Base-by-base conservation (phyloP, 768 basidiomycete species). In the Termitomyces sp. region DNA sequence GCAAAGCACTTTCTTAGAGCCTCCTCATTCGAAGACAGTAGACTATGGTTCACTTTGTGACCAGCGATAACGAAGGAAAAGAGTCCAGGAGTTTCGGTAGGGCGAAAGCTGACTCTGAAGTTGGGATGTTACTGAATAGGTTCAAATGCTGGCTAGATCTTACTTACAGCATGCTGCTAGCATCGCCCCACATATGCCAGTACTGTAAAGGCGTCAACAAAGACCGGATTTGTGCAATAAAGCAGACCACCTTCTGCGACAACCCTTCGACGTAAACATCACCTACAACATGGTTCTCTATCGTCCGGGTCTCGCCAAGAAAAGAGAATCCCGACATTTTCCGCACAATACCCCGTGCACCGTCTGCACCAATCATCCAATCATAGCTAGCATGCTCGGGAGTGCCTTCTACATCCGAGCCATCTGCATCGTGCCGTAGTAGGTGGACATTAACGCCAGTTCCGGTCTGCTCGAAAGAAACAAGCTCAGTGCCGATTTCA, bases 101-200 rank as follows among this genome's bases (percentile, higher is more conserved):
- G 70, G 17, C 74, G 61, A 30, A 75, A 58, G 33, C 68, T 66
- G 37, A 73, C 45, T 60, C 73, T 70, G 0, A 28, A 40, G 37
- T 26, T 38, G 14, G 23, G 17, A 44, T 35, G 52, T 53, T 31
- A 42, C 14, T 42, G 50, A 10, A 47, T 15, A 55, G 14, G 41
- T 44, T 44, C 12, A 15, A 31, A n/a, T 12, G 30, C 6, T 4
- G 10, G 10, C 19, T 11, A 15, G 31, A 42, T 52, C 35, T 47
- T 3, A 66, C 71, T 28, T 59, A 75, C 76, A 74, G 56, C 14
- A 68, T 61, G 26, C 55, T 66, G 19, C 64, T 60, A 15, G 71
- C 60, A 45, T 76, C 73, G 1, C 78, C 77, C 77, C 78, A 79
- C 66, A 75, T 75, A 59, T 78, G 78, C 77, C 76, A 78, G 54